phyloP scores from a whole-genome alignment of 1,284 basidiomycete genomes.

The Papiliotrema terrestris region DNA sequence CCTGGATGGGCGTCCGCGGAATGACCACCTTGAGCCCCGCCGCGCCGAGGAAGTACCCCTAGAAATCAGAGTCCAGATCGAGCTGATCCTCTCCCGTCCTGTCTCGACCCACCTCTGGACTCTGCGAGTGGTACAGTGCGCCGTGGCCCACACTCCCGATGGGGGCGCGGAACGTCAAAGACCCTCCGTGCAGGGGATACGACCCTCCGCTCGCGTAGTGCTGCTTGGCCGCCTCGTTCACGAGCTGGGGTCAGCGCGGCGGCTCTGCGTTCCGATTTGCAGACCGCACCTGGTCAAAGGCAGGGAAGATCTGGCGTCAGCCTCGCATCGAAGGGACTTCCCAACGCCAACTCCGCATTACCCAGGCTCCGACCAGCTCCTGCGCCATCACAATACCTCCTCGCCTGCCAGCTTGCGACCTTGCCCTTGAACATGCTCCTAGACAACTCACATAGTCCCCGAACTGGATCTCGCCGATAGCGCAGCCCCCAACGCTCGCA shows the following conservation, averaged over 20 bases:
- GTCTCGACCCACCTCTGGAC: slow-evolving; percentile 74
- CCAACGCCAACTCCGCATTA: no score
- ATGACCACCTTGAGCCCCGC: slow-evolving; percentile 89
- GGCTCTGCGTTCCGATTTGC: no score
- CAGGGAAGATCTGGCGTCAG: slow-evolving; percentile 66
- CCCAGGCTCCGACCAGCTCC: no score
- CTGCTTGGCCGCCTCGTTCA: slow-evolving; percentile 93
- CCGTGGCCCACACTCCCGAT: slow-evolving; percentile 90
- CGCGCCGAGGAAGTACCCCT: slow-evolving; percentile 85
- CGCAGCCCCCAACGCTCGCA: slow-evolving; percentile 88
- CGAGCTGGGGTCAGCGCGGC: slow-evolving; percentile 61
- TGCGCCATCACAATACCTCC: no score
- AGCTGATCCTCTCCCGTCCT: no score
- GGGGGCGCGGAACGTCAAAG: slow-evolving; percentile 80
- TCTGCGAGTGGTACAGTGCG: slow-evolving; percentile 89
- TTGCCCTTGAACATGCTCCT: no score
- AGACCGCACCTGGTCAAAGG: slow-evolving; percentile 78
- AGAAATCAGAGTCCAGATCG: slow-evolving; percentile 1
- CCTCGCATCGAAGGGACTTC: neutral
- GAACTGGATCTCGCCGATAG: slow-evolving; percentile 85
- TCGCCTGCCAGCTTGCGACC: no score
- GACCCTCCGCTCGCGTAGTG: slow-evolving; percentile 83
- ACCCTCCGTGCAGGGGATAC: slow-evolving; percentile 63
- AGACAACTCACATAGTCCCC: slow-evolving; percentile 41
- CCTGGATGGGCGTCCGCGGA: slow-evolving; percentile 88